A percentile compares a stretch with the other conserved stretches of the same genome.
Conservation (phyloP, 495 filamentous ascomycete genomes). For the Aspergillus biplanus region DNA sequence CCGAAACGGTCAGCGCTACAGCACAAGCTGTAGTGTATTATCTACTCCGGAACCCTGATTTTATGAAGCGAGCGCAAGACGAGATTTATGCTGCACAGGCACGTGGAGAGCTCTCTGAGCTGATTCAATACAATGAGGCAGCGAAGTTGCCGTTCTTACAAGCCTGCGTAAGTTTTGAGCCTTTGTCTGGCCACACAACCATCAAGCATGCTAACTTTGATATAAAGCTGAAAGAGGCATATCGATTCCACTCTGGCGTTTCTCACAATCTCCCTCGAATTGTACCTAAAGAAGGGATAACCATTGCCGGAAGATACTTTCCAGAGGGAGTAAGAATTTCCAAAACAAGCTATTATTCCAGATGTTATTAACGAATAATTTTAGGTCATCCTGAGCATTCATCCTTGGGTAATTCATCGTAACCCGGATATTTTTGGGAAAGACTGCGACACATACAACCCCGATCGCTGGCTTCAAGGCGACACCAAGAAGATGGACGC, state of each 20-base stretch:
- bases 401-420: conserved; percentile 50
- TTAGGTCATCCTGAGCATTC: conserved; percentile 46
- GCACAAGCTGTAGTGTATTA: conserved; percentile 45
- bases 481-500: conserved; percentile 36
- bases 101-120: conserved; percentile 27
- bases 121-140: conserved; percentile 32
- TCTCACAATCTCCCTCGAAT: conserved; percentile 33
- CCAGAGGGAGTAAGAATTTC: conserved; percentile 35
- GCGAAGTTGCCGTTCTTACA: conserved; percentile 41
- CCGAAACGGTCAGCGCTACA: conserved; percentile 46
- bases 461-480: conserved; percentile 42
- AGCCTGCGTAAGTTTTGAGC: conserved; percentile 33
- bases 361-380: neutral
- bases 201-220: neutral
- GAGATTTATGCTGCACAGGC: conserved; percentile 43
- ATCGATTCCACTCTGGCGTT: conserved; percentile 45
- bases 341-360: neutral
- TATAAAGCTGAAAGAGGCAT: conserved; percentile 54
- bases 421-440: conserved; percentile 45
- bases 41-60: conserved; percentile 35
- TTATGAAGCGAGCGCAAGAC: conserved; percentile 29
- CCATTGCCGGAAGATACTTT: conserved; percentile 38
- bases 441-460: conserved; percentile 41
- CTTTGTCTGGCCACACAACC: neutral
- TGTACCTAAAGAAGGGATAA: conserved; percentile 33